Evolutionary conservation across 306 rosid genomes (phyloP).

Genomic region (Macrotyloma uniflorum): DNA sequence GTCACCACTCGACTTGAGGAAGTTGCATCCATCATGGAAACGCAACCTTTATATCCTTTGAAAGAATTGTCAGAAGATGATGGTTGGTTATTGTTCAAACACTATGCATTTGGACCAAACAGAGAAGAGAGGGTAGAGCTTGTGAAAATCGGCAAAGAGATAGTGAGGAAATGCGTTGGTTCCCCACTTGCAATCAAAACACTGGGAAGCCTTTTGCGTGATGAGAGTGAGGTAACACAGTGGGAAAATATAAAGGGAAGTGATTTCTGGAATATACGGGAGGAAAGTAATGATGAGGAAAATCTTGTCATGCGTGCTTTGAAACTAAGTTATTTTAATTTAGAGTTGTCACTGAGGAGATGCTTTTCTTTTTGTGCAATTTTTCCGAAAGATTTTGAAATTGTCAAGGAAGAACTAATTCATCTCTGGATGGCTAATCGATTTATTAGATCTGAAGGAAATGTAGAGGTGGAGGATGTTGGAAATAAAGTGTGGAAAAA

Average conservation of each 20-base stretch:
- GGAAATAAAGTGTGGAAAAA: constrained; percentile 33
- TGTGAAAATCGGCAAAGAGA: constrained; percentile 29
- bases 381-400: neutral
- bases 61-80: neutral
- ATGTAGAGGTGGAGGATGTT: constrained; percentile 32
- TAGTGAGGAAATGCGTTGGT: constrained; percentile 39
- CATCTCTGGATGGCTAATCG: constrained; percentile 32
- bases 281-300: neutral
- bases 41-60: neutral
- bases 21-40: constrained; percentile 35
- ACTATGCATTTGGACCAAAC: constrained; percentile 31
- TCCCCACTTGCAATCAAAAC: neutral
- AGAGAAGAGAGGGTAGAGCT: constrained; percentile 24
- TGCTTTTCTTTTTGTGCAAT: neutral
- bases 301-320: neutral
- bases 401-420: neutral
- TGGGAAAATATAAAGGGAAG: constrained; percentile 17
- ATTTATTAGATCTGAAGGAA: neutral
- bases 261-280: neutral
- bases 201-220: constrained; percentile 23
- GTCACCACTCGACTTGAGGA: constrained; percentile 34
- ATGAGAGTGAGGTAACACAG: constrained; percentile 14
- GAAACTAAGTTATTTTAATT: neutral
- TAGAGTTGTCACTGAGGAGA: neutral
- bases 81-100: constrained; percentile 40